Percentiles rank a stretch among this genome's conserved stretches.
These are phyloP conservation scores for Sporothrix sp. DNA, from an alignment of 2,329 filamentous ascomycete species.

Conservation along the genomic window DNA sequence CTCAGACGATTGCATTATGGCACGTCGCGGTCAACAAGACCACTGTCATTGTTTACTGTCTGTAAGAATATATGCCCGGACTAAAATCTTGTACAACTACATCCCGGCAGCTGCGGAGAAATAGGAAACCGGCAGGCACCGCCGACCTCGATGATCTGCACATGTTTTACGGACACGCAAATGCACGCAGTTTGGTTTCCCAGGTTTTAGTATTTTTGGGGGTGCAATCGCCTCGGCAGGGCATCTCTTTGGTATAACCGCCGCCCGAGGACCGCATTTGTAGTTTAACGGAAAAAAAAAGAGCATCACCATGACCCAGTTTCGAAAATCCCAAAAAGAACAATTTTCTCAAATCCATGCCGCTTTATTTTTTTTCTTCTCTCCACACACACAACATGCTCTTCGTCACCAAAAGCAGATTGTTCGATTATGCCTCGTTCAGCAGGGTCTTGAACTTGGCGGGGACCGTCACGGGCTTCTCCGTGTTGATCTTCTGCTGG, in stretches of 20 bases:
- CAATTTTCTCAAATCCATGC: background rate
- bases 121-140: too few relatives aligned
- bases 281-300: background rate
- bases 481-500: conserved; percentile 43
- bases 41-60: too few relatives aligned
- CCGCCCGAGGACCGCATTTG: background rate
- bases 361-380: background rate
- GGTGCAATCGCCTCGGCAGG: background rate
- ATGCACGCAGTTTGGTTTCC: too few relatives aligned
- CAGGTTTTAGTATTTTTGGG: conserved; percentile 16
- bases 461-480: conserved; percentile 20
- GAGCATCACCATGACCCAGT: conserved; percentile 1
- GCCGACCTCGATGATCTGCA: too few relatives aligned
- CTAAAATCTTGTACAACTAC: too few relatives aligned
- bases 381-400: background rate
- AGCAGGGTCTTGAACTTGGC: conserved; percentile 22
- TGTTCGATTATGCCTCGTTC: conserved; percentile 18
- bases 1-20: too few relatives aligned
- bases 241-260: background rate
- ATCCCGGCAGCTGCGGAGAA: too few relatives aligned
- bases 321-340: background rate
- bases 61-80: too few relatives aligned
- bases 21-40: too few relatives aligned
- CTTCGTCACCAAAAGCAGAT: background rate
- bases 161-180: too few relatives aligned